These are phyloP conservation scores for Plectosphaerella cucumerina DNA, from an alignment of 2,329 filamentous ascomycete species.

Conservation along the genomic window DNA sequence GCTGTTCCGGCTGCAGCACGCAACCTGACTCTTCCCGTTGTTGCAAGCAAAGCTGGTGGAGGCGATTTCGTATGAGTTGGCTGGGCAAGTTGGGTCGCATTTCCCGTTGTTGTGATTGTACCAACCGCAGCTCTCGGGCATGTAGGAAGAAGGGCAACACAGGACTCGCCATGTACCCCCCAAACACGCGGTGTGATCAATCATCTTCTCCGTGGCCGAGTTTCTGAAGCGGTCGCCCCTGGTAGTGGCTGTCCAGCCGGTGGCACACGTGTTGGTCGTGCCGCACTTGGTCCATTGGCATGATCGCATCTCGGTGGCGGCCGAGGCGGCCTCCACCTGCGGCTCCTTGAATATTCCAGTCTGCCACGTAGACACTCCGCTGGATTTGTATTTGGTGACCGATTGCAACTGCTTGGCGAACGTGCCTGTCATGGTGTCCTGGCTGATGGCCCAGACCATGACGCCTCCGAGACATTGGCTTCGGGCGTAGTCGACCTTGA, in stretches of 20 bases:
- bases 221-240: background rate
- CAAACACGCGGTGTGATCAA: too few species aligned
- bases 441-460: slow-evolving; percentile 17
- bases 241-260: background rate
- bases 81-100: background rate
- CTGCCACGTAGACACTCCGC: too few species aligned
- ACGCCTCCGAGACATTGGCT: slow-evolving; percentile 19
- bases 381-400: background rate
- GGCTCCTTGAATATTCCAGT: too few species aligned
- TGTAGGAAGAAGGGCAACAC: too few species aligned
- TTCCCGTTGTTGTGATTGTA: background rate
- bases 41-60: background rate
- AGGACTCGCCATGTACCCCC: too few species aligned
- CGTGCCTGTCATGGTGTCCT: slow-evolving; percentile 1
- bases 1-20: background rate
- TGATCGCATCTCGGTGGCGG: background rate
- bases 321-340: too few species aligned
- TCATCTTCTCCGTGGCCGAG: too few species aligned
- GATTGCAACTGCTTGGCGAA: background rate
- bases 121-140: background rate
- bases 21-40: background rate
- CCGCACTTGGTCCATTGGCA: background rate
- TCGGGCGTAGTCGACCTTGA: slow-evolving; percentile 16
- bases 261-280: background rate
- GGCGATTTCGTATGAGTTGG: background rate